Evolutionary conservation across 352 stramenopile genomes (phyloP), one percentile per base, ranked within the genome.

Genomic region (Globisporangium spiculum): DNA sequence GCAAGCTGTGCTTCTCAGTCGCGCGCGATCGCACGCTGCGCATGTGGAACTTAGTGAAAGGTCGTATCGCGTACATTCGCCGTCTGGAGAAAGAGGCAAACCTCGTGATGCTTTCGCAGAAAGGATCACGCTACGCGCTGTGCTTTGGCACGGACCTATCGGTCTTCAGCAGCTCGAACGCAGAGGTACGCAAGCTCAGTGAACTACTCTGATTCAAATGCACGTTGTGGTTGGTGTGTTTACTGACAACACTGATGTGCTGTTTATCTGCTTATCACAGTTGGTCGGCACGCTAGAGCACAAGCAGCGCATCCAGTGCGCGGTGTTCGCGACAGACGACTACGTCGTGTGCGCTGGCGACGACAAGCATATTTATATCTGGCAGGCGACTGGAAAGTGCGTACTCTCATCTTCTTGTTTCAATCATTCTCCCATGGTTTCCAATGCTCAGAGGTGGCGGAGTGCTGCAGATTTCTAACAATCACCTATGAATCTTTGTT

Each of bases 1-100:
- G 90, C 46, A 95, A 96, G 66, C 53, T 97, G 55, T 92, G 87
- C 56, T 91, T 97, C 41, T 96, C 89, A 1, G 85, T 96, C 3
- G 86, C 88, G 6, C 79, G 79, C 9, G 90, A 97, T 53, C 79
- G 83, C 56, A 97, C 89, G 55, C 71, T 97, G 70, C 86, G 89
- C 46, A 93, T 97, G 84, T 97, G 90, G 90, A 96, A 97, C 75
- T 70, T 97, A 2, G 85, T 97, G 32, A 96, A 96, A 57, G 90
- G 90, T 24, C 87, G 89, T 53, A 92, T 91, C n/a, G 86, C 86
- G 12, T 96, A 91, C 74, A 96, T 96, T 65, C 85, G 88, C 34
- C 85, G 89, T 24, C 75, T 96, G 2, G 89, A 96, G 65, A 89
- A 92, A 55, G 86, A 96, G 67, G 84, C 89, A 10, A 77, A 83